Conservation (phyloP, 257 asterid genomes). For the Dorcoceras hygrometricum region DNA sequence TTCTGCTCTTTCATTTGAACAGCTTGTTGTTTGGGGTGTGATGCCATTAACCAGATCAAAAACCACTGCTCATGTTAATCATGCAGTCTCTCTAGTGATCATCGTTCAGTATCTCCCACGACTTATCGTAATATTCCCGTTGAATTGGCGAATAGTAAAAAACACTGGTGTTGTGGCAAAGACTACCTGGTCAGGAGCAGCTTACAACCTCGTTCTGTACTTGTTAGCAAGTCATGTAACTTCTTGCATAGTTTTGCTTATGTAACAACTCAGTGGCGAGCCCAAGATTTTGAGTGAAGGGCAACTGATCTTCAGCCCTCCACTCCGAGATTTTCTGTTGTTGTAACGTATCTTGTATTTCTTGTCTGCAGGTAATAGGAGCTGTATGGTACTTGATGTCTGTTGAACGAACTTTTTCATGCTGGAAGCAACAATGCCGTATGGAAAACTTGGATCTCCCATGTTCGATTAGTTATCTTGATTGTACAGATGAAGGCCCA, state of each 20-base stretch:
- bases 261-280: neutral
- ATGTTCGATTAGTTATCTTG: constrained; percentile 46
- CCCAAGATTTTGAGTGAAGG: neutral
- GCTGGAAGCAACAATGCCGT: constrained; percentile 65
- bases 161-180: constrained; percentile 82
- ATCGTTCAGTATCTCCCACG: constrained; percentile 83
- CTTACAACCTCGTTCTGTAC: constrained; percentile 73
- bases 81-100: constrained; percentile 63
- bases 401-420: constrained; percentile 61
- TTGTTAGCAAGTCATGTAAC: constrained; percentile 86
- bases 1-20: constrained; percentile 23
- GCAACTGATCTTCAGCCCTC: neutral
- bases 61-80: constrained; percentile 55
- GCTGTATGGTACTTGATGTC: constrained; percentile 84
- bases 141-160: constrained; percentile 57
- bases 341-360: neutral
- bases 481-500: constrained; percentile 33
- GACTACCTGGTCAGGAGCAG: constrained; percentile 95
- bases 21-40: constrained; percentile 69
- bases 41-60: constrained; percentile 47
- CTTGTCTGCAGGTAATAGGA: constrained; percentile 56
- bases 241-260: neutral
- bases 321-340: neutral
- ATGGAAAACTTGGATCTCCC: constrained; percentile 27
- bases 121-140: constrained; percentile 65